These are phyloP conservation scores for Didymella sp. DNA, from an alignment of 2,329 filamentous ascomycete genomes.

Conservation along the genomic window DNA sequence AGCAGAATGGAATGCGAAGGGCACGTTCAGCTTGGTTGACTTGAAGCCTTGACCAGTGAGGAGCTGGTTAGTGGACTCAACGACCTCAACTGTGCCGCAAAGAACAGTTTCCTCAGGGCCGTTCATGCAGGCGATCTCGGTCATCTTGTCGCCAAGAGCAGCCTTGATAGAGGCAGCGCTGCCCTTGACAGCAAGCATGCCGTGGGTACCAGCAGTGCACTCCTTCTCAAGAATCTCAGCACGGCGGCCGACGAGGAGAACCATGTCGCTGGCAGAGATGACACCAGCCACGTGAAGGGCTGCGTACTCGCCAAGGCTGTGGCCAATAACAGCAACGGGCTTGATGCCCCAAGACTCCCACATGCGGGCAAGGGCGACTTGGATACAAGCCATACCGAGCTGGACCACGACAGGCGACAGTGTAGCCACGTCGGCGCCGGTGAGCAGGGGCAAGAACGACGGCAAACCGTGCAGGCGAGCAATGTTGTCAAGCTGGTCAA, in stretches of 20 bases:
- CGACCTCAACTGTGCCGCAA: slow-evolving; percentile 66
- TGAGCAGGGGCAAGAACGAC: slow-evolving; percentile 58
- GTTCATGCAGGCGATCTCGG: slow-evolving; percentile 75
- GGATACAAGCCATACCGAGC: slow-evolving; percentile 61
- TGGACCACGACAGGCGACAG: slow-evolving; percentile 61
- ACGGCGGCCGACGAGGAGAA: slow-evolving; percentile 74
- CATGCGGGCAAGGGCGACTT: slow-evolving; percentile 61
- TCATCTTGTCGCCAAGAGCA: slow-evolving; percentile 58
- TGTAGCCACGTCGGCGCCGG: slow-evolving; percentile 57
- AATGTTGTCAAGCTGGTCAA: slow-evolving; percentile 58
- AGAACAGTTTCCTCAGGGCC: slow-evolving; percentile 77
- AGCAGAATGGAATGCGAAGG: slow-evolving; percentile 71
- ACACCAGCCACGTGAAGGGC: slow-evolving; percentile 75
- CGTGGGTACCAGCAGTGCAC: slow-evolving; percentile 71
- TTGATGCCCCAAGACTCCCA: slow-evolving; percentile 63
- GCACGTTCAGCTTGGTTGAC: slow-evolving; percentile 67
- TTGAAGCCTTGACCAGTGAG: slow-evolving; percentile 64
- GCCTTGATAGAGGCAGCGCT: slow-evolving; percentile 61
- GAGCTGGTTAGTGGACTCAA: slow-evolving; percentile 60
- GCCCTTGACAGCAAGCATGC: slow-evolving; percentile 67
- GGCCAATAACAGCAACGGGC: slow-evolving; percentile 60
- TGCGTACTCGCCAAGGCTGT: slow-evolving; percentile 76
- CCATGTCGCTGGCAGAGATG: slow-evolving; percentile 72
- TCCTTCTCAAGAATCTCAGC: slow-evolving; percentile 69
- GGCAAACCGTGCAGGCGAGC: slow-evolving; percentile 56